Conservation (phyloP, 257 asterid species). For the Nicotiana attenuata region DNA sequence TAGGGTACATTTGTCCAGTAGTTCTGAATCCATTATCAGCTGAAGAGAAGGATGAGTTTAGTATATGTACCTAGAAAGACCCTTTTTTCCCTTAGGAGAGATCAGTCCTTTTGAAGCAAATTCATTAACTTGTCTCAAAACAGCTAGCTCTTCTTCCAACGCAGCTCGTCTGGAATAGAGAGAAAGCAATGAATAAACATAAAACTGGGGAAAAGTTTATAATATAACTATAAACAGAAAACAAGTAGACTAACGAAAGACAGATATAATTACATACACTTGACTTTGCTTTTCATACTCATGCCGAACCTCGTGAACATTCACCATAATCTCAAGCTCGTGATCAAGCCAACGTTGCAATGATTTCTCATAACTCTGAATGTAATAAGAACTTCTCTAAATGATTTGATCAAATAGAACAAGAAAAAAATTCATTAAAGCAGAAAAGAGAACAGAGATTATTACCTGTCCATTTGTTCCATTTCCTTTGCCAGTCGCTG, state of each 20-base stretch:
- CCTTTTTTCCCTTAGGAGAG: constrained; percentile 89
- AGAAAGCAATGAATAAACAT: constrained; percentile 4
- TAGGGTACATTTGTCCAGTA: too few species aligned
- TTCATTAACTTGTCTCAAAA: constrained; percentile 83
- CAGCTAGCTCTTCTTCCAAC: constrained; percentile 88
- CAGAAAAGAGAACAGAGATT: constrained; percentile 9
- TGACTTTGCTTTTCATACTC: constrained; percentile 99
- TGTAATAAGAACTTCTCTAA: constrained; percentile 4
- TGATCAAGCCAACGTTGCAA: constrained; percentile 96
- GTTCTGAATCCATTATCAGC: neutral
- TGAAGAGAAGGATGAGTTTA: neutral
- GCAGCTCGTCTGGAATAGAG: constrained; percentile 78
- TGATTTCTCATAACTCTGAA: constrained; percentile 79
- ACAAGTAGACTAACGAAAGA: neutral
- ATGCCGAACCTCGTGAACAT: constrained; percentile 96
- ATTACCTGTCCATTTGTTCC: constrained; percentile 76
- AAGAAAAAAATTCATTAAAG: neutral
- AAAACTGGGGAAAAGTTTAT: too few species aligned
- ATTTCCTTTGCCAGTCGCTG: constrained; percentile 76
- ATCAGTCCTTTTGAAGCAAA: constrained; percentile 76
- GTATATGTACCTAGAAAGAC: constrained; percentile 57
- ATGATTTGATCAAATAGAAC: constrained; percentile 8
- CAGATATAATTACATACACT: constrained; percentile 59
- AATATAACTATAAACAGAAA: too few species aligned
- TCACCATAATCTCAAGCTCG: constrained; percentile 95